Base-by-base conservation (phyloP, 2,329 filamentous ascomycete genomes). In the Rhytidhysteron rufulum region DNA sequence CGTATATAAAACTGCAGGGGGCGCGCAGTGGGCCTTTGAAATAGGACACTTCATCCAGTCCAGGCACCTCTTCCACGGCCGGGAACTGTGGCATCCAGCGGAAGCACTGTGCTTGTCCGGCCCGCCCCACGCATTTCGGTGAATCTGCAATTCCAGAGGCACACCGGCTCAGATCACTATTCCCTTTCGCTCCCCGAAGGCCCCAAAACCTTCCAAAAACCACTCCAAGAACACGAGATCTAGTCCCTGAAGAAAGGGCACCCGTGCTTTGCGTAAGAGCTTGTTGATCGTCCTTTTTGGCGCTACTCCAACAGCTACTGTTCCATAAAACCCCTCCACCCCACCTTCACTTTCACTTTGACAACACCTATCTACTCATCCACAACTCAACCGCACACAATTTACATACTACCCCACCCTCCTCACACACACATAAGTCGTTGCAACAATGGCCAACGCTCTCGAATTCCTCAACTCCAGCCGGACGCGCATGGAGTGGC, bases 381-480 rank as follows among this genome's bases (percentile, higher is more conserved):
- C 27, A 24, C 25, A 33, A 13, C 29, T 19, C 32, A 8, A 11
- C 27, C 16, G 7, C 13, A 16, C 32, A 13, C 17, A 19, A 24
- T 17, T 25, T 16, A n/a, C 34, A 33, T 20, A 22, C 36, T 19
- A 25, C 11, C 24, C 4, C 5, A 21, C 22, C 18, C 40, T 16
- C 25, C 37, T 19, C 25, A 29, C 44, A n/a, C 39, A 31, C 18
- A 27, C 44, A 34, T 41, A 49, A 30, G 42, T 38, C 42, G 24
- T 21, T 3, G 5, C 50, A 51, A 67, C 58, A 60, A 83, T 82
- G 79, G 77, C 77, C 43, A 85, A 83, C 64, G 85, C 89, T 67
- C 79, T 93, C 66, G 87, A 94, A 69, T 89, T 95, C 72, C 82
- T 95, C 66, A 80, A 69, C 53, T 63, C 81, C 65, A 82, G 86